Base-by-base conservation (phyloP, 2,329 filamentous ascomycete species). In the Truncatella angustata region DNA sequence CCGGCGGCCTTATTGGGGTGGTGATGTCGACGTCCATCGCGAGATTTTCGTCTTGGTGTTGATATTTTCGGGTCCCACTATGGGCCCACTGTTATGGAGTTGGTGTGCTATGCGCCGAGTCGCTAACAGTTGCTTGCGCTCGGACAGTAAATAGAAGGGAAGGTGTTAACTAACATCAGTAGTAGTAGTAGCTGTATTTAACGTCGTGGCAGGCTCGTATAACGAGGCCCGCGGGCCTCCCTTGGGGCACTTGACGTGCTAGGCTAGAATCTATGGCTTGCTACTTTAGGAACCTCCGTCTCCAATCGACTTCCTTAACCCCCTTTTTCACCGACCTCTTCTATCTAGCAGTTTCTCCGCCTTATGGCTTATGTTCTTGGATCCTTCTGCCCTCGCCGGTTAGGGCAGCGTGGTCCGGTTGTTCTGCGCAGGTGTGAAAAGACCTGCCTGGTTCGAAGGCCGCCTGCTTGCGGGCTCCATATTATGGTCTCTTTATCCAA, bases 181-280 rank as follows among this genome's bases (percentile, higher is more conserved):
- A n/a, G 36, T 39, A n/a, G 36, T 43, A 23, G 43, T n/a, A n/a
- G n/a, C 5, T 34, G 43, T 47, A 47, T 47, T 47, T 47, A 47
- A 47, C 26, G 23, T 47, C 11, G 43, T 47, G 43, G 14, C 43
- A 47, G 26, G 43, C 43, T 47, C 43, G 43, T 47, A 47, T 32
- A 34, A 18, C 43, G 43, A 47, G 26, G 26, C 26, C 43, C 26
- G 28, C 43, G 43, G 43, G 20, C 43, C 43, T 47, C 26, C 43
- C 43, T 47, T 47, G 43, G 43, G 43, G 36, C 20, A 47, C 43
- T 21, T 47, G 43, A 47, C 43, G 43, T 47, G 43, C 23, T 47
- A 47, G 43, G 43, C 43, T 47, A 47, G 28, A 47, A 5, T 34
- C 43, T 47, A 47, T 30, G 26, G 43, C 34, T n/a, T 47, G 18